Base-by-base conservation (phyloP, 2,329 filamentous ascomycete species). In the Pyrenochaeta sp. region DNA sequence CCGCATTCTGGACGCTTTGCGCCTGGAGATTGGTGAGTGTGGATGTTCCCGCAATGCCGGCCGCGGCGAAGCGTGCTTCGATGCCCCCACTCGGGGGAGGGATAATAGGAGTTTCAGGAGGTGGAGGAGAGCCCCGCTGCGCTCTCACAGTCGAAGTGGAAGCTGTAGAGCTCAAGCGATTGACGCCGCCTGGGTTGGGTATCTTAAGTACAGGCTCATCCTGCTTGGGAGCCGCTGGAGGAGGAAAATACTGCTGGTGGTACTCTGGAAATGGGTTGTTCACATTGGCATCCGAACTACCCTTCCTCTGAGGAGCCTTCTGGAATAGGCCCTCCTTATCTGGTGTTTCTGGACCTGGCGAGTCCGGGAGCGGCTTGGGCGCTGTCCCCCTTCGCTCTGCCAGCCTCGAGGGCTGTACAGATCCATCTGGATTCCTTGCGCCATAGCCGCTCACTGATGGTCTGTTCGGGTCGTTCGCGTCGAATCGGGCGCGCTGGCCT, bases 101-200 rank as follows among this genome's bases (percentile, higher is more conserved):
- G 40, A 90, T 91, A 30, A 90, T 85, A 32, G 95, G 92, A 0
- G 95, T 98, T 76, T 98, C 94, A 8, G 95, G 95, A 1, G 95
- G 95, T 4, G 95, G 94, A 5, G 95, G 95, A 28, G 94, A 98
- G 43, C 95, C 95, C 67, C 95, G 87, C 72, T 91, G 93, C 22
- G 95, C 95, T 64, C 91, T 88, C 2, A 94, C 97, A 0, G 95
- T 99, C 2, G 93, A 96, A 12, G 89, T 96, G 0, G 95, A 98
- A 13, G 94, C 93, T 7, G 92, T 96, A 2, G 94, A 97, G 69
- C 85, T 87, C 61, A 90, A 80, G 32, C 88, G 82, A 66, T 88
- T 88, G 60, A 89, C 82, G 1, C 84, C 82, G 28, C 74, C 78
- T 9, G 82, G 81, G 54, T 84, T 83, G 15, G 84, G 81, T 30